Evolutionary conservation across 805 yeast genomes (phyloP).

Genomic region (Clavispora phyllophila): DNA sequence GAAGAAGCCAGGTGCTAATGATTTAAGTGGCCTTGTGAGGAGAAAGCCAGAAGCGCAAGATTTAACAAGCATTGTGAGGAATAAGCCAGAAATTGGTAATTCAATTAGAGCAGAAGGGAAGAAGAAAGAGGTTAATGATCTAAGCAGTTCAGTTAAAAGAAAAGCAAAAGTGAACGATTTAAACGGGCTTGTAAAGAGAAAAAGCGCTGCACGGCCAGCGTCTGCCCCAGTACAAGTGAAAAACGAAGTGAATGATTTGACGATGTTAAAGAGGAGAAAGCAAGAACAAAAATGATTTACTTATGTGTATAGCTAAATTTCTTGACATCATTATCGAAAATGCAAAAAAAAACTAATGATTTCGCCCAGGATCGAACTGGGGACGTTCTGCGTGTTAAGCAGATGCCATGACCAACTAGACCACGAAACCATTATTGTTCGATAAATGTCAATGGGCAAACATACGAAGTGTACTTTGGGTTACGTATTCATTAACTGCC

Average conservation of each 20-base stretch:
- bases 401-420: conserved; percentile 23
- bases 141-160: background rate
- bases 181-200: conserved; percentile 21
- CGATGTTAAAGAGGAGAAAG: background rate
- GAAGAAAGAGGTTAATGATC: background rate
- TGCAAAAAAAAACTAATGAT: conserved; percentile 9
- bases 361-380: conserved; percentile 24
- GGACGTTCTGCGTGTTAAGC: conserved; percentile 24
- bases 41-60: background rate
- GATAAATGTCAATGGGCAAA: too few species aligned
- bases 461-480: too few species aligned
- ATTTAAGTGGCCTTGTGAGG: background rate
- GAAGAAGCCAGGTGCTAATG: background rate
- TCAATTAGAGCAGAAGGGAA: too few species aligned
- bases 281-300: background rate
- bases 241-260: background rate
- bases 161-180: conserved; percentile 18
- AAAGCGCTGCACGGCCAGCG: conserved; percentile 11
- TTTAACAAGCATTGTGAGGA: too few species aligned
- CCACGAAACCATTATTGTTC: conserved; percentile 17
- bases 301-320: background rate
- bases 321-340: background rate
- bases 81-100: too few species aligned
- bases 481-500: too few species aligned
- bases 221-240: too few species aligned